Percentiles rank a stretch among this genome's conserved stretches.
phyloP scores from a whole-genome alignment of 192 early-diverging fungal genomes.

The Phlyctochytrium bullatum region DNA sequence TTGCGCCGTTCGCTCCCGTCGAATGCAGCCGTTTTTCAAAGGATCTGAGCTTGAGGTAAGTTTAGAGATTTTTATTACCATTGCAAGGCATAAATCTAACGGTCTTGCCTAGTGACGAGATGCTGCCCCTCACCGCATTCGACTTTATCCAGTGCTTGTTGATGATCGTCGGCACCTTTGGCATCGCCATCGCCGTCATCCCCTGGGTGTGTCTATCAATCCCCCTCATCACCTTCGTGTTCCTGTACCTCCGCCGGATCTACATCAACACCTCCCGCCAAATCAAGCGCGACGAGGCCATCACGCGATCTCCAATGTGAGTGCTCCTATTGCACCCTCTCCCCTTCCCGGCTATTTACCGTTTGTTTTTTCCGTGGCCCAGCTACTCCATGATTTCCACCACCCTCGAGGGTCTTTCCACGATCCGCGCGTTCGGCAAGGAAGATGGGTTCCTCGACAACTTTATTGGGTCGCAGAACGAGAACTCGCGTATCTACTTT shows the following conservation, averaged over 20 bases:
- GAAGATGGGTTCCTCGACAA: conserved; percentile 49
- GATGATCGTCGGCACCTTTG: conserved; percentile 62
- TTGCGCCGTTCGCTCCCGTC: background rate
- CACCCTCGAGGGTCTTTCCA: conserved; percentile 65
- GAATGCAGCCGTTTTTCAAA: conserved; percentile 37
- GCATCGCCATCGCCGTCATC: conserved; percentile 60
- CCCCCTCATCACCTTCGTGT: conserved; percentile 39
- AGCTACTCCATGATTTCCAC: conserved; percentile 54
- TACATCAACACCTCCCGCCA: conserved; percentile 61
- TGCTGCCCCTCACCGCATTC: conserved; percentile 49
- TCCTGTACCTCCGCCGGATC: conserved; percentile 45
- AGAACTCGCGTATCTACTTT: conserved; percentile 61
- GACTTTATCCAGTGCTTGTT: conserved; percentile 61
- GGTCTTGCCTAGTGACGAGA: conserved; percentile 55
- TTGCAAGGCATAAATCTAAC: background rate
- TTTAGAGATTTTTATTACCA: background rate
- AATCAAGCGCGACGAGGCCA: conserved; percentile 67
- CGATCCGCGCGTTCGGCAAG: conserved; percentile 65
- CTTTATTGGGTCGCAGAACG: conserved; percentile 56
- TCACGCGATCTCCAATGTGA: conserved; percentile 64
- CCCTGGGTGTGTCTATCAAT: conserved; percentile 56
- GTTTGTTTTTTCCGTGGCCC: too few relatives aligned
- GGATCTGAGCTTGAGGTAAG: conserved; percentile 50
- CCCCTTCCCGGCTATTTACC: too few relatives aligned
- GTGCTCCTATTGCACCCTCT: too few relatives aligned